Evolutionary conservation across 352 stramenopile species (phyloP), one percentile per base, ranked within the genome.

Genomic region (Globisporangium cystogenes): DNA sequence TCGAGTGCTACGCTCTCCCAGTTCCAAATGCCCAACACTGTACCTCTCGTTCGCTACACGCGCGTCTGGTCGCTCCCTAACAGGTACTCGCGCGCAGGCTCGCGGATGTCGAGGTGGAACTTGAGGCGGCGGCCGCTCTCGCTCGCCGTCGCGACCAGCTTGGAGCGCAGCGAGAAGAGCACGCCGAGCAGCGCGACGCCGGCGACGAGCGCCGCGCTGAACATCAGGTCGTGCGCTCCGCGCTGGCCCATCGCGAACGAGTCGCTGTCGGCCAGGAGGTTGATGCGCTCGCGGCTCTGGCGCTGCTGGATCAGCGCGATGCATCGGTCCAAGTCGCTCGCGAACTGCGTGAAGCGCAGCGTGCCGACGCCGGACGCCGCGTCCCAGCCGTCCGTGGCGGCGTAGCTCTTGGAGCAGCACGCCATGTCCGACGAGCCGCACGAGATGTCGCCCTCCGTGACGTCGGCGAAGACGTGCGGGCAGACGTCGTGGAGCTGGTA

Each of bases 391-490:
- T 57, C 23, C 5, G 49, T 74, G 1, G 82, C 79, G 10, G 31
- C 37, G 48, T 86, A 69, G 18, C 82, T 79, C 20, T 59, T 53
- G 7, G 55, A 35, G 27, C 82, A 92, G 50, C 82, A 92, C 27
- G 51, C 27, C 65, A 76, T 75, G 16, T 57, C 67, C 1, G 52
- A 60, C 1, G 60, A 67, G 3, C 76, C 78, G 21, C 82, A 92
- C 29, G 72, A 59, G 26, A 72, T 90, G 16, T 84, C 59, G 4
- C 82, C 82, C 29, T 83, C 57, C 0, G 72, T 80, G 49, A 92
- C 74, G 53, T 92, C 82, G 0, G 54, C 44, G 53, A 92, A 92
- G 27, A 92, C 74, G n/a, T 84, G 62, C 3, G 82, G 79, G 41
- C 79, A 90, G 20, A 72, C 60, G 0, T 70, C 59, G 33, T 76